These are phyloP conservation scores for Diaporthe citrichinensis DNA, from an alignment of 2,329 filamentous ascomycete genomes.

Conservation along the genomic window DNA sequence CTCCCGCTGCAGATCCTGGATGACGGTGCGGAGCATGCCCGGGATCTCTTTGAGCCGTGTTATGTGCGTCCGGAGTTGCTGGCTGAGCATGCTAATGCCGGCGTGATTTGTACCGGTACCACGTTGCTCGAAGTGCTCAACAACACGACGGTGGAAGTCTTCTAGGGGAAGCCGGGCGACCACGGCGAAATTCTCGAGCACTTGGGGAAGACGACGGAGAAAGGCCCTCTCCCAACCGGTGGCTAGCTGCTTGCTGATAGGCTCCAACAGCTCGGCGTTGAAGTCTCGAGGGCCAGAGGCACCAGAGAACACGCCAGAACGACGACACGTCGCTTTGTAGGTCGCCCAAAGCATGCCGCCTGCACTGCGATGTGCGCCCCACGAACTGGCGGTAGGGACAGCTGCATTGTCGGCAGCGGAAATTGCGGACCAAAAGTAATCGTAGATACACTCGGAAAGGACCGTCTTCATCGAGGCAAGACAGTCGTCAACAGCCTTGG, in stretches of 20 bases:
- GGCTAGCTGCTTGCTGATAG: background rate
- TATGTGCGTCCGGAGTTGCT: slow-evolving; percentile 2
- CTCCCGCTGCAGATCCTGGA: slow-evolving; percentile 2
- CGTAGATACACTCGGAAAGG: background rate
- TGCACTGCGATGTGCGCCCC: background rate
- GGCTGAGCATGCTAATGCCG: slow-evolving; percentile 13
- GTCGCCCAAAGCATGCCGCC: background rate
- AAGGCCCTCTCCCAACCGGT: background rate
- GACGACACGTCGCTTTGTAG: slow-evolving; percentile 8
- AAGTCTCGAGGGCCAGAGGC: slow-evolving; percentile 6
- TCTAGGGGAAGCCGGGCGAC: background rate
- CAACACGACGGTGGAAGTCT: background rate
- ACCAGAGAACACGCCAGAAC: background rate
- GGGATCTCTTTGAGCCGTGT: background rate
- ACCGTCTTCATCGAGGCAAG: background rate
- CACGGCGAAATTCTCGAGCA: background rate
- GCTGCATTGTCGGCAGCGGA: background rate
- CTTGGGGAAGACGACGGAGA: background rate
- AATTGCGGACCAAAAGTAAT: background rate
- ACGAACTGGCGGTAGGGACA: background rate
- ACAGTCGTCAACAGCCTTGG: background rate
- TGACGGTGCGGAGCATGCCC: background rate
- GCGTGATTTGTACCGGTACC: background rate
- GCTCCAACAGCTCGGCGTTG: slow-evolving; percentile 9
- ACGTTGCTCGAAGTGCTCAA: background rate